phyloP scores from a whole-genome alignment of 805 yeast species.

The Candida maltosa region DNA sequence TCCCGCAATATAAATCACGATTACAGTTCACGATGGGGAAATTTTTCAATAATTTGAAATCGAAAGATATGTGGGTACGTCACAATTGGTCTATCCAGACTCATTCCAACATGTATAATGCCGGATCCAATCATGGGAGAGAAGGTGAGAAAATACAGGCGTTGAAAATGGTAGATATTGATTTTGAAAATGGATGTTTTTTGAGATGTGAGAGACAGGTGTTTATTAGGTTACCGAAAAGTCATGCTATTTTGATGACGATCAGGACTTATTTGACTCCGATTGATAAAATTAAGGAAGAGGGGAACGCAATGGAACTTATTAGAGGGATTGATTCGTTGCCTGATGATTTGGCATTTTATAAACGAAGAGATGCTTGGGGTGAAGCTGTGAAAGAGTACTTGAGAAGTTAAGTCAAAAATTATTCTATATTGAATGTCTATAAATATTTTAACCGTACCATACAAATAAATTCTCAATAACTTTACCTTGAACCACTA shows the following conservation, averaged over 20 bases:
- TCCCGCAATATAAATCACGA: conserved; percentile 60
- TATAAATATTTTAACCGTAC: no score
- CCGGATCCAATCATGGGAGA: conserved; percentile 30
- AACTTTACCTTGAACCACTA: conserved; percentile 22
- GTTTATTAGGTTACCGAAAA: conserved; percentile 32
- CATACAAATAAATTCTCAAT: conserved; percentile 32
- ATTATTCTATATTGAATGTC: no score
- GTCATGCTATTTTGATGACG: conserved; percentile 33
- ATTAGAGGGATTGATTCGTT: conserved; percentile 30
- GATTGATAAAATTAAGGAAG: conserved; percentile 21
- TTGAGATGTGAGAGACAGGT: conserved; percentile 36
- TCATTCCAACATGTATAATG: conserved; percentile 36
- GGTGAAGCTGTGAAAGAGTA: conserved; percentile 35
- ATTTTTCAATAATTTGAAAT: conserved; percentile 56
- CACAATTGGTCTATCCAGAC: conserved; percentile 71
- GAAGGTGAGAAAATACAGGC: conserved; percentile 22
- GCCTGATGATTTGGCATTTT: conserved; percentile 36
- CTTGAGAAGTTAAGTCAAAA: no score
- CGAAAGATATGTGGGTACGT: conserved; percentile 56
- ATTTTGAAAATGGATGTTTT: conserved; percentile 31
- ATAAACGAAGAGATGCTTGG: conserved; percentile 35
- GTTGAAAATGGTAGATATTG: conserved; percentile 25
- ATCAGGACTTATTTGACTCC: conserved; percentile 37
- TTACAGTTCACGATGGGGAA: conserved; percentile 63
- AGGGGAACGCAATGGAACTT: conserved; percentile 30